These are phyloP conservation scores for Pichia sp. DNA, from an alignment of 1,139 yeast genomes.

Conservation along the genomic window DNA sequence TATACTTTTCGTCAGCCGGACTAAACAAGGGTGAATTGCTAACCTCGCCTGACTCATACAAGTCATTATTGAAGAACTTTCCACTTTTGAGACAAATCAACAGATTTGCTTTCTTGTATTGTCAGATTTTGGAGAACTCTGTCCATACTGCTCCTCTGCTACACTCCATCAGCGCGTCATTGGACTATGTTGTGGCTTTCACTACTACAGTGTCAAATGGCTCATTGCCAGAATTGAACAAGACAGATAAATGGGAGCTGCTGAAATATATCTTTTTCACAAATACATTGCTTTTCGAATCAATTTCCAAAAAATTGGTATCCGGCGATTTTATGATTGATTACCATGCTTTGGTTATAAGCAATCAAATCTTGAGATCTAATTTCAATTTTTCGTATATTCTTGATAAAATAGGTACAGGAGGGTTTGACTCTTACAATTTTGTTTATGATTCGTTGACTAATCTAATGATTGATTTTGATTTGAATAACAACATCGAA, in stretches of 20 bases:
- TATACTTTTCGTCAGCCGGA: conserved; percentile 26
- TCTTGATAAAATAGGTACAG: conserved; percentile 52
- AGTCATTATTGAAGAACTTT: conserved; percentile 12
- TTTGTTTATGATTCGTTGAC: conserved; percentile 48
- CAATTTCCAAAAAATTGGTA: neutral
- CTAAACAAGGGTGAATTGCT: conserved; percentile 16
- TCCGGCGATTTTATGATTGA: neutral
- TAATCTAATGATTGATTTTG: conserved; percentile 36
- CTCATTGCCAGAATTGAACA: neutral
- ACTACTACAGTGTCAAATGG: conserved; percentile 3
- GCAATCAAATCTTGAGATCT: conserved; percentile 26
- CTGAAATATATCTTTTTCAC: conserved; percentile 19
- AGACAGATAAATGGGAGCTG: conserved; percentile 16
- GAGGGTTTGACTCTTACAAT: conserved; percentile 64
- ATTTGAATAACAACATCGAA: conserved; percentile 29
- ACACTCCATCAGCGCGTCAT: conserved; percentile 1
- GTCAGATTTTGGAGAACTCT: neutral
- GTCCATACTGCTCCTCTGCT: neutral
- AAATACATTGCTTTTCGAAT: conserved; percentile 21
- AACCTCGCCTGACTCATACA: neutral
- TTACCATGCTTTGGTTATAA: conserved; percentile 3
- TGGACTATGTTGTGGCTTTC: conserved; percentile 2
- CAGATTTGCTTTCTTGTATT: conserved; percentile 35
- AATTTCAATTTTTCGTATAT: conserved; percentile 51
- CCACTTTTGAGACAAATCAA: conserved; percentile 47